These are phyloP conservation scores for Phytophthora sp. DNA, from an alignment of 352 stramenopile species.

Conservation along the genomic window DNA sequence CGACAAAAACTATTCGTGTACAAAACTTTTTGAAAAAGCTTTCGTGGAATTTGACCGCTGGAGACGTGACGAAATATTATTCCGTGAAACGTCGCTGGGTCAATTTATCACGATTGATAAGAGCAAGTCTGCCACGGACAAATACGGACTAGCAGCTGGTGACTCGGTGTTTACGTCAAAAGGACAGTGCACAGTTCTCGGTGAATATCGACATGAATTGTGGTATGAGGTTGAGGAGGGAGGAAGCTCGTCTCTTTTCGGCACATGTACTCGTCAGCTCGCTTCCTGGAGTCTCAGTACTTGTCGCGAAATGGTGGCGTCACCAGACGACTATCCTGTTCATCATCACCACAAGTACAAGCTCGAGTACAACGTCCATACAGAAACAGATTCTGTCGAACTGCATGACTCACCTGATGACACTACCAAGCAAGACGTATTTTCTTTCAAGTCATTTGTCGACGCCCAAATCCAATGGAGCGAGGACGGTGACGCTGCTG, in stretches of 20 bases:
- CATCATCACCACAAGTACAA: slow-evolving; percentile 39
- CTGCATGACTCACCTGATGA: background rate
- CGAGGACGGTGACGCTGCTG: background rate
- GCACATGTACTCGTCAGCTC: slow-evolving; percentile 9
- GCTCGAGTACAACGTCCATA: slow-evolving; percentile 3
- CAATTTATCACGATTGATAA: slow-evolving; percentile 46
- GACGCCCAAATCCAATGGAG: slow-evolving; percentile 26
- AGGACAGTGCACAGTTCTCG: slow-evolving; percentile 65
- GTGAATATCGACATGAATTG: slow-evolving; percentile 64
- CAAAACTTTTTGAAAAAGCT: slow-evolving; percentile 32
- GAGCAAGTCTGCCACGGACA: slow-evolving; percentile 26
- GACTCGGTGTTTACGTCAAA: slow-evolving; percentile 70
- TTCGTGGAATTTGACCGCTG: slow-evolving; percentile 41
- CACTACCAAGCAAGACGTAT: background rate
- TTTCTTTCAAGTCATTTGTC: slow-evolving; percentile 29
- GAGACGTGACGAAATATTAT: slow-evolving; percentile 30
- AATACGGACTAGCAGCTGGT: slow-evolving; percentile 50
- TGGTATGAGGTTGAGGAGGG: slow-evolving; percentile 65
- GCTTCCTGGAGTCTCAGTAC: slow-evolving; percentile 56
- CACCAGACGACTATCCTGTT: slow-evolving; percentile 52
- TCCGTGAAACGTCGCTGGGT: slow-evolving; percentile 44
- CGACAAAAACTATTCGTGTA: background rate
- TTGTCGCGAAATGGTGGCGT: slow-evolving; percentile 54
- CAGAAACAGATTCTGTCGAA: slow-evolving; percentile 1
- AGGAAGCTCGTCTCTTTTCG: slow-evolving; percentile 12